Evolutionary conservation across 805 yeast species (phyloP), one percentile per base, ranked within the genome.

Genomic region (Blastobotrys terrestris): DNA sequence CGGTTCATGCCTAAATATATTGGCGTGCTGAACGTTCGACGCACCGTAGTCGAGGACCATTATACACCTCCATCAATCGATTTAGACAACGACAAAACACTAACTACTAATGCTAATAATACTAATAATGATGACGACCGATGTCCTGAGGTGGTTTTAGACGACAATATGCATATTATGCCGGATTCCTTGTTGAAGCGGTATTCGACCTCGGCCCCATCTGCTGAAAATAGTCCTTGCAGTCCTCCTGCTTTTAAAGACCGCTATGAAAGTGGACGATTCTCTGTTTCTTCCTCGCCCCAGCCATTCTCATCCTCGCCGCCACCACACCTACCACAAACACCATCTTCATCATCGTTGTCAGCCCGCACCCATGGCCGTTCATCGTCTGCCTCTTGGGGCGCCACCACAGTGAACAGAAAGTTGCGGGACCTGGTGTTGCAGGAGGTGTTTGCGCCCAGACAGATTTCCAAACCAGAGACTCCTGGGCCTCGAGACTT

Each of bases 1-100:
- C 75, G 77, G 57, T 94, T 87, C 68, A 86, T 94, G 96, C 99
- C 99, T 2, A 79, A 81, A 58, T 94, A 94, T 67, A 87, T 92
- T 51, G 99, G 99, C 4, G 97, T 92, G 1, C 72, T 92, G 52
- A 92, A 92, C 66, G 98, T 92, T 3, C 77, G 98, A 53, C 92
- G 90, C 65, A 77, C 81, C 55, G 58, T 53, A 7, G 64, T 65
- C 21, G 75, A 71, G 50, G 68, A 50, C n/a, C 59, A 55, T 3
- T 60, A 53, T 26, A 39, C 31, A 21, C 46, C 63, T 46, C 53
- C 42, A 20, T n/a, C 20, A 39, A 2, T 4, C 11, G 35, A 6
- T 51, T 54, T 19, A 49, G 52, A 39, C 40, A 22, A 46, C 13
- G 48, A 45, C 22, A 7, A 20, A n/a, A 16, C 16, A 5, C 20